phyloP scores from a whole-genome alignment of 345 rosid genomes.

The Citrus australasica region DNA sequence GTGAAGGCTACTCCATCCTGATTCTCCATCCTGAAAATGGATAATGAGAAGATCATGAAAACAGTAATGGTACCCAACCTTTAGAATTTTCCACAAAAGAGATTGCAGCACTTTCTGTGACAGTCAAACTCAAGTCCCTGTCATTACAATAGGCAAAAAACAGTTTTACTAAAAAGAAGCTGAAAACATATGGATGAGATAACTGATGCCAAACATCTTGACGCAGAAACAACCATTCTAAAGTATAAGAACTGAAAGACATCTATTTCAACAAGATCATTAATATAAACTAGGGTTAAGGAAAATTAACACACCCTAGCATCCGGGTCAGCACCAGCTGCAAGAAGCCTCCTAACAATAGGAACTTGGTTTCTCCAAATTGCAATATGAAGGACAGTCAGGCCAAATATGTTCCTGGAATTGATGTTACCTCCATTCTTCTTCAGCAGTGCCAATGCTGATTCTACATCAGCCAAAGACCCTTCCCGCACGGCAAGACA shows the following conservation, averaged over 20 bases:
- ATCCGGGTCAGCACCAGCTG: constrained; percentile 97
- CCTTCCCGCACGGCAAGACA: constrained; percentile 80
- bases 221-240: not conserved
- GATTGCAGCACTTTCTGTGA: not conserved
- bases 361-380: constrained; percentile 96
- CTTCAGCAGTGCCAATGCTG: constrained; percentile 59
- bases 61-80: not conserved
- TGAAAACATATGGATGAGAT: not conserved
- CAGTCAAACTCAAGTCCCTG: not conserved
- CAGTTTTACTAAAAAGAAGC: not conserved
- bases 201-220: not conserved
- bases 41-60: not conserved
- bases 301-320: constrained; percentile 70
- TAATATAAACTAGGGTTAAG: constrained; percentile 1
- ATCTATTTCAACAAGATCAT: not conserved
- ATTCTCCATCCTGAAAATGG: constrained; percentile 89
- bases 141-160: too few relatives aligned
- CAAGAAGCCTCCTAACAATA: constrained; percentile 77
- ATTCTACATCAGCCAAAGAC: constrained; percentile 78
- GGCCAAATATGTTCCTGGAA: constrained; percentile 67
- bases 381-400: constrained; percentile 89
- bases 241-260: not conserved
- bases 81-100: not conserved
- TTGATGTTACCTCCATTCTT: constrained; percentile 80
- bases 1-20: constrained; percentile 98